Evolutionary conservation across 2,329 filamentous ascomycete genomes (phyloP), one percentile per base, ranked within the genome.

Genomic region (Ophiostoma ips): DNA sequence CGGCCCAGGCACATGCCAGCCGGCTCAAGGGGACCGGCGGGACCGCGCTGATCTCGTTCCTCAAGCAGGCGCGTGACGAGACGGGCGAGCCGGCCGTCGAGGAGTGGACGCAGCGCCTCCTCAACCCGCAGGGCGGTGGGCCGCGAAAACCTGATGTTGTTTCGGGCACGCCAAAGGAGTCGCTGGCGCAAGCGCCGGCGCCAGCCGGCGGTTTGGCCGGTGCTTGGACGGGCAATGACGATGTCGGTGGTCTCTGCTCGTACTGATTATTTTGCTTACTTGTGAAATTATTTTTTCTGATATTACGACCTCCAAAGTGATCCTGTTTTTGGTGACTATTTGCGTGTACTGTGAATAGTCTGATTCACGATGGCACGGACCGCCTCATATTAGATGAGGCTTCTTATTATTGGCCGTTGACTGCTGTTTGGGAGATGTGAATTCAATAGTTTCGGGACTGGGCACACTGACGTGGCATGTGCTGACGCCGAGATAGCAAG

Each of bases 1-100:
- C 45, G 68, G 72, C 21, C 13, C 37, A 41, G 38, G 21, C 38
- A 15, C 15, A 31, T n/a, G 8, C 24, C 31, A 34, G 40, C 54
- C 68, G 69, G 60, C 75, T 54, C 28, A 86, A 84, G 41, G 92
- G 92, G 2, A 98, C 92, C 0, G 92, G 92, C 13, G 92, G 92
- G 15, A 96, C 92, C 0, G 86, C 89, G 0, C 70, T 98, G 51
- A 95, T 98, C 50, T 87, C 90, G 0, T 98, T 98, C 66, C 71
- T 98, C 54, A 95, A 96, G 67, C 92, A 98, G 67, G 92, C 92
- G 5, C 76, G 92, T 28, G 89, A 98, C 60, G 92, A 98, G 71
- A 98, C 92, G 1, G 86, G 87, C 15, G 90, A 96, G 64, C 87
- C 88, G 1, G 87, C 89, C 1, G 82, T 96, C 35, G 74, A 78